Evolutionary conservation across 2,329 filamentous ascomycete species (phyloP).

Genomic region (Pseudogymnoascus sp.): DNA sequence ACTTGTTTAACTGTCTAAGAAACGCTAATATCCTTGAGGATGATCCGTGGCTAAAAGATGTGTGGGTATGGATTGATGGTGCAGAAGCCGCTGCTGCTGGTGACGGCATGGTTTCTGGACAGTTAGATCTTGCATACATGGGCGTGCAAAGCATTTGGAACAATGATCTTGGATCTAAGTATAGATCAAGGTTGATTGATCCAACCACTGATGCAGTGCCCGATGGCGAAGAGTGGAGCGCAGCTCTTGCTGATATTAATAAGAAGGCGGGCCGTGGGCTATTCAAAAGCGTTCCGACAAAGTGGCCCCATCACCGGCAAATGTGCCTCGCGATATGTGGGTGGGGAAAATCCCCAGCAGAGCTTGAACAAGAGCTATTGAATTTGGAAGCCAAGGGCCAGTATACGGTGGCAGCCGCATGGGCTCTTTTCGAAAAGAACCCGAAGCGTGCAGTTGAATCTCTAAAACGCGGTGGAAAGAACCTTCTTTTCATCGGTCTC

Average conservation of each 20-base stretch:
- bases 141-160: constrained; percentile 67
- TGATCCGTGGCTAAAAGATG: constrained; percentile 64
- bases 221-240: constrained; percentile 42
- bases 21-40: constrained; percentile 63
- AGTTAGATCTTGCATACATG: constrained; percentile 66
- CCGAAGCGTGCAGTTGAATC: constrained; percentile 60
- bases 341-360: constrained; percentile 52
- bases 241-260: constrained; percentile 54
- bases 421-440: constrained; percentile 66
- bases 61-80: constrained; percentile 69
- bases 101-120: constrained; percentile 60
- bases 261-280: constrained; percentile 52
- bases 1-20: constrained; percentile 53
- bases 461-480: constrained; percentile 58
- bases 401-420: constrained; percentile 70
- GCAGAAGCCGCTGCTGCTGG: constrained; percentile 56
- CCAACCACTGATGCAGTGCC: constrained; percentile 19
- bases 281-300: constrained; percentile 56
- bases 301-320: constrained; percentile 61
- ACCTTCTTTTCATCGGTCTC: constrained; percentile 60
- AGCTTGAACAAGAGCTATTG: constrained; percentile 37
- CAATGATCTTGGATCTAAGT: constrained; percentile 51
- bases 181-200: constrained; percentile 33
- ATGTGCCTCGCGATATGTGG: constrained; percentile 67
- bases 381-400: constrained; percentile 37